Conservation (phyloP, 352 stramenopile genomes). For the Globisporangium barbulae region DNA sequence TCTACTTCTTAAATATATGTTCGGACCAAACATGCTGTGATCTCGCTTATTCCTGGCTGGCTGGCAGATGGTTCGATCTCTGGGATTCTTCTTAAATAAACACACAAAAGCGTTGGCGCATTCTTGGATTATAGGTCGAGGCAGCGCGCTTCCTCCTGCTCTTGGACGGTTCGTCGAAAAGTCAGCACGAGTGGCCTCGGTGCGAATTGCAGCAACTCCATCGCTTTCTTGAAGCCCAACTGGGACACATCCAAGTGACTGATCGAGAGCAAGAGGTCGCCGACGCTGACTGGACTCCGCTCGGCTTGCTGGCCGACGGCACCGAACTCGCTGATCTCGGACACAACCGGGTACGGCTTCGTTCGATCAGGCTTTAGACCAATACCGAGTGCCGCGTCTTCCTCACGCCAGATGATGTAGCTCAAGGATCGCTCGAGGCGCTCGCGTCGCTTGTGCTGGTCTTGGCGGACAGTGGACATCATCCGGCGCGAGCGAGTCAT, state of each 20-base stretch:
- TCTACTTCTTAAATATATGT: slow-evolving; percentile 1
- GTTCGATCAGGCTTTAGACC: slow-evolving; percentile 45
- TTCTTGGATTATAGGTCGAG: slow-evolving; percentile 43
- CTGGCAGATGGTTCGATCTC: neutral
- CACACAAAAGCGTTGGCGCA: neutral
- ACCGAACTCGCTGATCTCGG: slow-evolving; percentile 27
- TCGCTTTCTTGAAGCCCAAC: slow-evolving; percentile 52
- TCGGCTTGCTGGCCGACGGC: slow-evolving; percentile 26
- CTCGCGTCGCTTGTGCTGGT: slow-evolving; percentile 45
- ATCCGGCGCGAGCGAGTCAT: slow-evolving; percentile 20
- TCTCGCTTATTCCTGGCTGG: neutral
- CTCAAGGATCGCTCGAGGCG: slow-evolving; percentile 53
- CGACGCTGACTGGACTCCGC: slow-evolving; percentile 31
- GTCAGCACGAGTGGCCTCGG: slow-evolving; percentile 68
- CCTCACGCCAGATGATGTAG: slow-evolving; percentile 68
- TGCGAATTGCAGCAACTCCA: slow-evolving; percentile 60
- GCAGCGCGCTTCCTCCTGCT: slow-evolving; percentile 28
- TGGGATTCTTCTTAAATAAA: slow-evolving; percentile 12
- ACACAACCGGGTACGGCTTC: slow-evolving; percentile 55
- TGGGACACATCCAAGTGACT: slow-evolving; percentile 63
- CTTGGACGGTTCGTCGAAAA: slow-evolving; percentile 39
- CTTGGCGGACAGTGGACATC: slow-evolving; percentile 8
- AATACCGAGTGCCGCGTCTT: slow-evolving; percentile 56
- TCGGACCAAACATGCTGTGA: neutral
- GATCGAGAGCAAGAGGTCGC: slow-evolving; percentile 65